Conservation (phyloP, 2,329 filamentous ascomycete species). For the Alternaria rosae region DNA sequence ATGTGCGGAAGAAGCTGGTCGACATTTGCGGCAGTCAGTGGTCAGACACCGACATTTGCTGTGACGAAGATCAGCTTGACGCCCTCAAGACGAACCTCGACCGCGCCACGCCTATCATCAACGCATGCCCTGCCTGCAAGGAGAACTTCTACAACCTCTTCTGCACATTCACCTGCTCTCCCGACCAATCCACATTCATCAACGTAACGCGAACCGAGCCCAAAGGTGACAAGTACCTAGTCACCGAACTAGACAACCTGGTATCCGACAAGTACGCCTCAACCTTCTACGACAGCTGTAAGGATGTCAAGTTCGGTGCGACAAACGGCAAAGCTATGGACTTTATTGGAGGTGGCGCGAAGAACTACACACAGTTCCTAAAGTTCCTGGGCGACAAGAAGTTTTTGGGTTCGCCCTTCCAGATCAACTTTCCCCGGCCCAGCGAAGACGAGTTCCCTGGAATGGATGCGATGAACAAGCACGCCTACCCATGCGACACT, state of each 20-base stretch:
- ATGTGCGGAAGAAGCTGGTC: conserved; percentile 78
- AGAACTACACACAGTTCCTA: conserved; percentile 84
- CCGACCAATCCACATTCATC: conserved; percentile 92
- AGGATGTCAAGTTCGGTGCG: conserved; percentile 97
- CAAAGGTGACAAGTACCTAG: conserved; percentile 69
- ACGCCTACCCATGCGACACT: conserved; percentile 87
- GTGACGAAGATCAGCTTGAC: conserved; percentile 79
- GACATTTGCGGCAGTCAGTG: conserved; percentile 88
- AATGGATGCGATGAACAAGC: conserved; percentile 77
- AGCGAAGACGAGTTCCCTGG: conserved; percentile 65
- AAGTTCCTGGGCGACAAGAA: conserved; percentile 95
- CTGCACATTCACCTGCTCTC: conserved; percentile 97
- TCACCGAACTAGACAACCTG: conserved; percentile 89
- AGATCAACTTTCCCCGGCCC: conserved; percentile 86
- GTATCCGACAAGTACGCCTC: conserved; percentile 83
- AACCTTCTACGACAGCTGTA: conserved; percentile 96
- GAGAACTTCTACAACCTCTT: conserved; percentile 99
- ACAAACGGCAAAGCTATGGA: conserved; percentile 94
- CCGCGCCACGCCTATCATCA: conserved; percentile 86
- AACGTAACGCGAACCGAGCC: conserved; percentile 81
- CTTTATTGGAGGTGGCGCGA: conserved; percentile 93
- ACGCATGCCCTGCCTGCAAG: conserved; percentile 94
- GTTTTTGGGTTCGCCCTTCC: conserved; percentile 89
- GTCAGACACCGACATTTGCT: conserved; percentile 85
- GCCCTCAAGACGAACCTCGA: conserved; percentile 83